Evolutionary conservation across 1,139 yeast genomes (phyloP).

Genomic region (Nakaseomyces delphensis): DNA sequence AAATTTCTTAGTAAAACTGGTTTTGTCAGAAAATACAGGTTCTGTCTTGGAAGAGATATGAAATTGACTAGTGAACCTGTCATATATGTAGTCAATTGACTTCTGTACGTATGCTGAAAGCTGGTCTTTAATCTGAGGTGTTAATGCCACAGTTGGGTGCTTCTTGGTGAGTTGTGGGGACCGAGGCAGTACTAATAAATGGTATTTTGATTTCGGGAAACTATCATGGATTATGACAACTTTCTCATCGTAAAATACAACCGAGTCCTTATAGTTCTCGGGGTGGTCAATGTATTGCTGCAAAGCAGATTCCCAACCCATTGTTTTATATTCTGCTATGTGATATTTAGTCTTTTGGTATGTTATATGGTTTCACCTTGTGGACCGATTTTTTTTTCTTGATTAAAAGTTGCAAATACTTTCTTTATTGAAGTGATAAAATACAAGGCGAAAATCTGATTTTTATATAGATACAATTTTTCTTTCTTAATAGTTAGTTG

Average conservation of each 20-base stretch:
- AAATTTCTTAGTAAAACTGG: constrained; percentile 29
- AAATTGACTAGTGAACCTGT: constrained; percentile 30
- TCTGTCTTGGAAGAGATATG: constrained; percentile 9
- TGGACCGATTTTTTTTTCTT: background rate
- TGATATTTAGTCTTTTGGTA: no score
- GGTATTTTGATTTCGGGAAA: constrained; percentile 58
- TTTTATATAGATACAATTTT: no score
- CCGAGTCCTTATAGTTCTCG: constrained; percentile 22
- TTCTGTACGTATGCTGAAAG: constrained; percentile 37
- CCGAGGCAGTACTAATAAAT: constrained; percentile 55
- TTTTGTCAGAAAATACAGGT: constrained; percentile 20
- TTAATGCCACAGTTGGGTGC: constrained; percentile 51
- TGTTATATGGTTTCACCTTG: background rate
- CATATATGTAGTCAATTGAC: constrained; percentile 37
- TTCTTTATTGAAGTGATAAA: background rate
- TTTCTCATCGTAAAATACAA: constrained; percentile 41
- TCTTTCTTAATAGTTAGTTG: constrained; percentile 10
- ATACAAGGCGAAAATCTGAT: background rate
- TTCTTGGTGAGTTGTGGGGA: constrained; percentile 33
- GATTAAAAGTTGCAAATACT: constrained; percentile 4
- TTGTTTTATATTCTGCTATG: constrained; percentile 4
- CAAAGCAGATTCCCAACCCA: constrained; percentile 30
- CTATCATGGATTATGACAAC: constrained; percentile 51
- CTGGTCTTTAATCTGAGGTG: constrained; percentile 30
- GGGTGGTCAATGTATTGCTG: constrained; percentile 35